Conservation (phyloP, 1,284 basidiomycete species). For the Stygiomarasmius scandens region DNA sequence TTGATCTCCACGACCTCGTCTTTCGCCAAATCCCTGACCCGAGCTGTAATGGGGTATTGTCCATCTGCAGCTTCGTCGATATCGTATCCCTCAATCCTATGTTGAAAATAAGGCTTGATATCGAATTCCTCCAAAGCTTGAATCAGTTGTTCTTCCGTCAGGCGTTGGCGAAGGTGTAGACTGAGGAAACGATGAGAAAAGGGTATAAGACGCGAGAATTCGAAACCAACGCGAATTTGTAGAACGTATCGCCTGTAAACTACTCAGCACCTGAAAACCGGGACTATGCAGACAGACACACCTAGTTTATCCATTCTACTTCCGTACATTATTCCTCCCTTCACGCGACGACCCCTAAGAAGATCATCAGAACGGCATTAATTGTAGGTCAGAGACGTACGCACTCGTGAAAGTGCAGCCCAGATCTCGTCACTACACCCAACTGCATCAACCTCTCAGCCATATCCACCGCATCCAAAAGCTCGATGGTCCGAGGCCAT, state of each 20-base stretch:
- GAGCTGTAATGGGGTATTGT: slow-evolving; percentile 23
- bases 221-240: slow-evolving; percentile 25
- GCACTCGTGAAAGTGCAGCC: slow-evolving; percentile 26
- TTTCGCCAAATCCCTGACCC: slow-evolving; percentile 19
- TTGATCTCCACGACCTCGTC: slow-evolving; percentile 20
- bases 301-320: slow-evolving; percentile 29
- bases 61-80: slow-evolving; percentile 19
- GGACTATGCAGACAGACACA: not conserved
- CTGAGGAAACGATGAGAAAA: slow-evolving; percentile 8
- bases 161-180: slow-evolving; percentile 27
- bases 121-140: slow-evolving; percentile 20
- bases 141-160: slow-evolving; percentile 25
- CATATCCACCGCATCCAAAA: slow-evolving; percentile 27
- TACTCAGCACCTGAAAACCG: not conserved
- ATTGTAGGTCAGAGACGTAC: not conserved
- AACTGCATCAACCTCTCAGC: slow-evolving; percentile 26
- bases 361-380: not conserved
- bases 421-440: slow-evolving; percentile 25
- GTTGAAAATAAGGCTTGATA: slow-evolving; percentile 18
- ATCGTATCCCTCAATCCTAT: slow-evolving; percentile 22
- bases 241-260: slow-evolving; percentile 26
- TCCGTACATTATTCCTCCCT: slow-evolving; percentile 27
- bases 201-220: not conserved
- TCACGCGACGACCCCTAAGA: slow-evolving; percentile 22
- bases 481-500: slow-evolving; percentile 28